Base-by-base conservation (phyloP, 768 basidiomycete genomes). In the Auriculariales sp. region DNA sequence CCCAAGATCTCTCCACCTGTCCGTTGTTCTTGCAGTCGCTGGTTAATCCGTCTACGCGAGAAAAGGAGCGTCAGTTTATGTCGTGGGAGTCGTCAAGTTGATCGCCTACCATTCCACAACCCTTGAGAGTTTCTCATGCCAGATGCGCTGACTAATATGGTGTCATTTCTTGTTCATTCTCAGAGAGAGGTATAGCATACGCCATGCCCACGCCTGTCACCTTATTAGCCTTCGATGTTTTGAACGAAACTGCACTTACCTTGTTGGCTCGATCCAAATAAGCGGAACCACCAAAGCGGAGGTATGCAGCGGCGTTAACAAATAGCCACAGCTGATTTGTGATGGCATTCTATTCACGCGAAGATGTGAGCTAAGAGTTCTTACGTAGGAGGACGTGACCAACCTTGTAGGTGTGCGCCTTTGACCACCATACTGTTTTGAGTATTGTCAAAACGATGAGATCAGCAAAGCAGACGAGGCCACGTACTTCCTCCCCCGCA, bases 281-380 rank as follows among this genome's bases (percentile, higher is more conserved):
- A 1, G 63, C 59, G 24, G 60, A 55, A 35, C 68, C 65, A 1
- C 59, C 49, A 32, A 60, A 66, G 30, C 71, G 62, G 29, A 70
- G 54, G 54, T 70, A 75, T 6, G 71, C 76, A 27, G 60, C 53
- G 2, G 76, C 75, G 3, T 75, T 77, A 4, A 69, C 65, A 29
- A 71, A 59, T 14, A 78, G 62, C 62, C 75, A 78, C 9, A 78
- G 65, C 49, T 77, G 66, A 54, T 78, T 78, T n/a, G 76, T 78
- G 51, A 79, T 70, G 9, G 75, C 74, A 48, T 78, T 77, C 62
- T n/a, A n/a, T n/a, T n/a, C n/a, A n/a, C n/a, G n/a, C n/a, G n/a
- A n/a, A n/a, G n/a, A n/a, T n/a, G n/a, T n/a, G n/a, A n/a, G n/a
- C n/a, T n/a, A n/a, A n/a, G n/a, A n/a, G n/a, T n/a, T n/a, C n/a